phyloP scores from a whole-genome alignment of 2,329 filamentous ascomycete genomes.

The Chalara sp. region DNA sequence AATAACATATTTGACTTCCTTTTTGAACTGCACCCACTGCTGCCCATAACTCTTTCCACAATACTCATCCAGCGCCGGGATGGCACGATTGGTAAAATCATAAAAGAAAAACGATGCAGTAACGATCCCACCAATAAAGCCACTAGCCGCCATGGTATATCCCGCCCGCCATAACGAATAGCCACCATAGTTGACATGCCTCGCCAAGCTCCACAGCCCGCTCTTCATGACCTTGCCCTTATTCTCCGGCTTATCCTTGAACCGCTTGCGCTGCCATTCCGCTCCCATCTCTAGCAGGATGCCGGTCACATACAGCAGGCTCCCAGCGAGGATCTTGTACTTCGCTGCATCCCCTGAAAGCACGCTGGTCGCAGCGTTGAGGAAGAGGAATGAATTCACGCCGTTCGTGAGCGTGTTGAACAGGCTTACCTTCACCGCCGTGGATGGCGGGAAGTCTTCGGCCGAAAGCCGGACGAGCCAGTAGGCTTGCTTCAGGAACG shows the following conservation, averaged over 20 bases:
- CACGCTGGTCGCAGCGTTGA: neutral
- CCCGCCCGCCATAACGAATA: conserved; percentile 44
- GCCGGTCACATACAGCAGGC: conserved; percentile 47
- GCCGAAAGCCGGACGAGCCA: neutral
- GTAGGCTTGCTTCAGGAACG: neutral
- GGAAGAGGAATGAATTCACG: neutral
- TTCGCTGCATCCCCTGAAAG: neutral
- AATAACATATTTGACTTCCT: no score
- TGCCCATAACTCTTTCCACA: no score
- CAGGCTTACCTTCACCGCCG: neutral
- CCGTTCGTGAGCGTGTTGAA: neutral
- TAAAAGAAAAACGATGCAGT: conserved; percentile 34
- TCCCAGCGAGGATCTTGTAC: conserved; percentile 25
- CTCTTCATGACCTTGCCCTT: conserved; percentile 43
- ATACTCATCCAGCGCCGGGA: conserved; percentile 36
- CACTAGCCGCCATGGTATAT: conserved; percentile 41
- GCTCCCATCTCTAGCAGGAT: conserved; percentile 46
- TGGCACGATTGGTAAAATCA: conserved; percentile 36
- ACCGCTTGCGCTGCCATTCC: conserved; percentile 48
- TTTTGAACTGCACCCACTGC: no score
- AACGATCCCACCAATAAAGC: conserved; percentile 35
- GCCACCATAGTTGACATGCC: conserved; percentile 48
- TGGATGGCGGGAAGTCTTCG: neutral
- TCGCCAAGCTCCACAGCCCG: conserved; percentile 40
- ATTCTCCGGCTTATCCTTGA: conserved; percentile 43